A percentile compares a stretch with the other conserved stretches of the same genome.
These are phyloP conservation scores for Diaporthe batatas DNA, from an alignment of 2,329 filamentous ascomycete genomes.

Conservation along the genomic window DNA sequence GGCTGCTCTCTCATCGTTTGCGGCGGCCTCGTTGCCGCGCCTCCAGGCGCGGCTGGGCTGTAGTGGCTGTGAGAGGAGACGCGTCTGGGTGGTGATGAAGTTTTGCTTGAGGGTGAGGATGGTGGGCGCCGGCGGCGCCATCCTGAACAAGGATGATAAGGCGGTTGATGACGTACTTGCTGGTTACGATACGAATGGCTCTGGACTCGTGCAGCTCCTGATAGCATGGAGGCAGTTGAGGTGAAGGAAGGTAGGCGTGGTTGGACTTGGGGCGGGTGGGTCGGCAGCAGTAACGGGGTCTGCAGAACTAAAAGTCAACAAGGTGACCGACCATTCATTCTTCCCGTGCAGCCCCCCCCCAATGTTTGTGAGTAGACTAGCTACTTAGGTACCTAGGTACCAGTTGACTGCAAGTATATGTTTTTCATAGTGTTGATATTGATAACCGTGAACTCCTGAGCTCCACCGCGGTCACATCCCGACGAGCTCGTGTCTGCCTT, in stretches of 20 bases:
- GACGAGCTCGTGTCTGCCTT: background rate
- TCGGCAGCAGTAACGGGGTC: background rate
- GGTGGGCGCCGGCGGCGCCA: slow-evolving; percentile 60
- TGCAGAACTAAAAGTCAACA: background rate
- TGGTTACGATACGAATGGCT: background rate
- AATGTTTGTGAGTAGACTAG: background rate
- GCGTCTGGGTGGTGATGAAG: slow-evolving; percentile 74
- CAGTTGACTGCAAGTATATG: no score
- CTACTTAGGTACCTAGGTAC: no score
- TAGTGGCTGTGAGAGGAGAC: slow-evolving; percentile 71
- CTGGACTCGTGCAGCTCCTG: background rate
- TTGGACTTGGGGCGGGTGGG: background rate
- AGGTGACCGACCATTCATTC: background rate
- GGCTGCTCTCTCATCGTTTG: slow-evolving; percentile 44
- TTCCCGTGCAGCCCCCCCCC: background rate
- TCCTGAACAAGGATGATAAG: slow-evolving; percentile 37
- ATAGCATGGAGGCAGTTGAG: background rate
- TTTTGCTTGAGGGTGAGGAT: slow-evolving; percentile 73
- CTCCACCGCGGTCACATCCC: background rate
- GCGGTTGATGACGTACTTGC: background rate
- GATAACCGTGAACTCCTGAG: background rate
- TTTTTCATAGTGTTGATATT: background rate
- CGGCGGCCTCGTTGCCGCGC: slow-evolving; percentile 58
- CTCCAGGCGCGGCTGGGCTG: slow-evolving; percentile 68
- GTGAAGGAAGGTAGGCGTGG: background rate